Percentiles rank a stretch among this genome's conserved stretches.
phyloP scores from a whole-genome alignment of 805 yeast species.

The Kregervanrija delftensis region DNA sequence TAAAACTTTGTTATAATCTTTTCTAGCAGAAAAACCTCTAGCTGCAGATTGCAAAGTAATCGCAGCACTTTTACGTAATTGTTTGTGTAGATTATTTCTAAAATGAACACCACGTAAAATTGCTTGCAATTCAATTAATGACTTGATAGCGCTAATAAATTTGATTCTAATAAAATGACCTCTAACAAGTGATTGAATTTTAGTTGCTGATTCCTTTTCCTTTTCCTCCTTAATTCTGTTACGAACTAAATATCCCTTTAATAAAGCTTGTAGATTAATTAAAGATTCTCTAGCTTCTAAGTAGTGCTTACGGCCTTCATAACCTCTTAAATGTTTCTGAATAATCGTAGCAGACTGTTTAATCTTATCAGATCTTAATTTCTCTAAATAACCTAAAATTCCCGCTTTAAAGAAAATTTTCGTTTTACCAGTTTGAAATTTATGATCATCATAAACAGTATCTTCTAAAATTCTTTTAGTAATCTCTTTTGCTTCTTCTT shows the following conservation, averaged over 20 bases:
- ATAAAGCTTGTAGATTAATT: conserved; percentile 47
- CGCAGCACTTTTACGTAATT: conserved; percentile 59
- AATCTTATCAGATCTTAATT: conserved; percentile 72
- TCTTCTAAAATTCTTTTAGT: conserved; percentile 62
- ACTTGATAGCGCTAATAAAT: conserved; percentile 26
- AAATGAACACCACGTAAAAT: conserved; percentile 44
- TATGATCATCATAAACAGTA: conserved; percentile 57
- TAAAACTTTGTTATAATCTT: conserved; percentile 36
- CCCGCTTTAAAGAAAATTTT: conserved; percentile 96
- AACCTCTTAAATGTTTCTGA: conserved; percentile 74
- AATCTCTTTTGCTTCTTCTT: conserved; percentile 51
- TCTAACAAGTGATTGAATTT: conserved; percentile 64
- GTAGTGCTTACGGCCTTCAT: conserved; percentile 56
- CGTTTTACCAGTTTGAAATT: conserved; percentile 86
- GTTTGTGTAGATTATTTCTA: conserved; percentile 44
- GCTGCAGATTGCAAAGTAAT: conserved; percentile 62
- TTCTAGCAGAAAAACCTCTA: conserved; percentile 64
- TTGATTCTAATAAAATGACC: conserved; percentile 42
- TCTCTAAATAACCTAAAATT: conserved; percentile 86
- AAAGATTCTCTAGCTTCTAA: conserved; percentile 48
- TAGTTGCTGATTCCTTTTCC: conserved; percentile 56
- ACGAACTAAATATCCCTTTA: conserved; percentile 61
- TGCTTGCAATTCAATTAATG: conserved; percentile 39
- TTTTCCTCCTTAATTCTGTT: conserved; percentile 44
- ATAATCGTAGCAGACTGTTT: conserved; percentile 72